These are phyloP conservation scores for Lachnellula occidentalis DNA, from an alignment of 2,329 filamentous ascomycete genomes.

Conservation along the genomic window DNA sequence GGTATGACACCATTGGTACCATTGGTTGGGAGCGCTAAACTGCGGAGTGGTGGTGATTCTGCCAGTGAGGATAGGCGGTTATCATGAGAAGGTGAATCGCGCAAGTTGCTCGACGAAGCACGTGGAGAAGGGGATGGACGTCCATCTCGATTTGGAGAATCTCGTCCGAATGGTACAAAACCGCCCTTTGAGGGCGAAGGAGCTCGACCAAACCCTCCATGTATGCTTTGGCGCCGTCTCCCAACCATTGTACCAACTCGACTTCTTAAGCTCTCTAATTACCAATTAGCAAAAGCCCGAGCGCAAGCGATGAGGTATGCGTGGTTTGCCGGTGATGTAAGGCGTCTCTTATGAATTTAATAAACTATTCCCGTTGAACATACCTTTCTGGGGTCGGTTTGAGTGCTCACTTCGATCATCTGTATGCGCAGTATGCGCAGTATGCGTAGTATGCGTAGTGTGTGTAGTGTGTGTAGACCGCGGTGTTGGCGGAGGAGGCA, in stretches of 20 bases:
- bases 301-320: background rate
- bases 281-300: slow-evolving; percentile 24
- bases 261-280: slow-evolving; percentile 49
- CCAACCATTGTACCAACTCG: slow-evolving; percentile 66
- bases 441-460: too few relatives aligned
- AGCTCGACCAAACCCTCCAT: slow-evolving; percentile 50
- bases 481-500: slow-evolving; percentile 27
- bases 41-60: slow-evolving; percentile 44
- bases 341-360: background rate
- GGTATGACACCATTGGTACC: slow-evolving; percentile 21
- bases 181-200: slow-evolving; percentile 51
- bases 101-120: slow-evolving; percentile 53
- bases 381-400: slow-evolving; percentile 13
- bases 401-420: slow-evolving; percentile 28
- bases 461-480: slow-evolving; percentile 19
- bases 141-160: slow-evolving; percentile 58
- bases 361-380: background rate
- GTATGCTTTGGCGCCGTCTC: slow-evolving; percentile 59
- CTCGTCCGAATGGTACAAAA: slow-evolving; percentile 50
- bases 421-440: slow-evolving; percentile 15
- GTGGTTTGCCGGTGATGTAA: too few relatives aligned
- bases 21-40: slow-evolving; percentile 21
- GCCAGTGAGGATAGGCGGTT: slow-evolving; percentile 51
- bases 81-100: slow-evolving; percentile 39
- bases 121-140: slow-evolving; percentile 44